phyloP scores from a whole-genome alignment of 192 early-diverging fungal genomes.

The Oehlia diaphana region DNA sequence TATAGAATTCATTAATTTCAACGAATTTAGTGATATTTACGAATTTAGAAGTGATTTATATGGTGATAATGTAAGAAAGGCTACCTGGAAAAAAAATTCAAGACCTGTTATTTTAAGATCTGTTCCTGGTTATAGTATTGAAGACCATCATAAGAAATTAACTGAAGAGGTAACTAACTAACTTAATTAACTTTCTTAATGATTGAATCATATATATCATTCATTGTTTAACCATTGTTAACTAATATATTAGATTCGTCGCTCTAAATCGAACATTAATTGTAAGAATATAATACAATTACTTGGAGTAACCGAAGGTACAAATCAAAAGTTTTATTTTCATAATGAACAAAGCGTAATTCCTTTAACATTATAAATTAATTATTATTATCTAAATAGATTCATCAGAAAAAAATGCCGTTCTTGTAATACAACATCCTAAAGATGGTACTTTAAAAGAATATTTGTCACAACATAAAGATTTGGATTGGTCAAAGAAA shows the following conservation, averaged over 20 bases:
- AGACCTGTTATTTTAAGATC: neutral
- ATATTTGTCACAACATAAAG: neutral
- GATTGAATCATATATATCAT: too few relatives aligned
- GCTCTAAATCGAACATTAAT: neutral
- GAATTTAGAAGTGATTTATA: neutral
- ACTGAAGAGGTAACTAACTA: neutral
- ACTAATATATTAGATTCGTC: neutral
- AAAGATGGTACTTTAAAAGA: conserved; percentile 23
- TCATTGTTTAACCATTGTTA: too few relatives aligned
- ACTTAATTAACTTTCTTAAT: too few relatives aligned
- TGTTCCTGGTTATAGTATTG: neutral
- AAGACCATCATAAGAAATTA: conserved; percentile 5
- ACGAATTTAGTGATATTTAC: neutral
- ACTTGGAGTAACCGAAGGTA: neutral
- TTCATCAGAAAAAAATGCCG: neutral
- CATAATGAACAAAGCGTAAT: too few relatives aligned
- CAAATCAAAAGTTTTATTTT: too few relatives aligned
- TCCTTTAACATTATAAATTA: too few relatives aligned
- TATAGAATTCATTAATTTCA: neutral
- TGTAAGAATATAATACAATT: conserved; percentile 1
- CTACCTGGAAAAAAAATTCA: neutral
- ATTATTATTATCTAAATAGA: neutral
- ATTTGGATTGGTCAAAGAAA: neutral
- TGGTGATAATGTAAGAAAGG: neutral
- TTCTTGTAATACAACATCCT: conserved; percentile 21